Evolutionary conservation across 2,329 filamentous ascomycete genomes (phyloP).

Genomic region (Colletotrichum chrysophilum): DNA sequence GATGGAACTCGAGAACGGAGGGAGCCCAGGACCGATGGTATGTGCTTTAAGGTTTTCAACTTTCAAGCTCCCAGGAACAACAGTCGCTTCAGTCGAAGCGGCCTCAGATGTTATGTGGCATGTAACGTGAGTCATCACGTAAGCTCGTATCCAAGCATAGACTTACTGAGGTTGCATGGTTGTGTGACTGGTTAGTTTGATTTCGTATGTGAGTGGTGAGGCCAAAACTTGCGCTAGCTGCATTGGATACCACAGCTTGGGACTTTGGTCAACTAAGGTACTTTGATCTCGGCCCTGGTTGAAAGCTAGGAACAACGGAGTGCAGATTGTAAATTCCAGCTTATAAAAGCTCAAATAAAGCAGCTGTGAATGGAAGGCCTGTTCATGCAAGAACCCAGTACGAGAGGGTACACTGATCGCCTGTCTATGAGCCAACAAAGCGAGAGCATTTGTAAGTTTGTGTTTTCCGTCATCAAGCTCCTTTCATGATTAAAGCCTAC

Average conservation of each 20-base stretch:
- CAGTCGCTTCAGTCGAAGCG: background rate
- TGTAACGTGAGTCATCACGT: background rate
- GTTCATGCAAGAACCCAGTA: background rate
- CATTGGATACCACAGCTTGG: background rate
- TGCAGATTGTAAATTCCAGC: fast-evolving
- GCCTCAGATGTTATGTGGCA: background rate
- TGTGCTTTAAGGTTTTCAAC: background rate
- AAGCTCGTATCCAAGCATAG: background rate
- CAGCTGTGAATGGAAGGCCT: background rate
- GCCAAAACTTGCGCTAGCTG: background rate
- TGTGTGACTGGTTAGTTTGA: background rate
- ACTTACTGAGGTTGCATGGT: background rate
- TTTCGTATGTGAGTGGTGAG: background rate
- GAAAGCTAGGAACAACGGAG: fast-evolving
- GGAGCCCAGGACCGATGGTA: fast-evolving
- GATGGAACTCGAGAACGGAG: fast-evolving
- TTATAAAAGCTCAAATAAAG: background rate
- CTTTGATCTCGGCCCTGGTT: fast-evolving
- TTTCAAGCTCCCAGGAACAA: background rate
- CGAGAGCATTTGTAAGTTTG: background rate
- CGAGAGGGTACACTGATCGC: background rate
- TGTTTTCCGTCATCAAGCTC: background rate
- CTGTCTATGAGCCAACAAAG: background rate
- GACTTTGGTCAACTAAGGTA: background rate
- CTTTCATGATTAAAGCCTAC: background rate